Conservation (phyloP, 148 eudicot species). For the Fallopia convolvulus region DNA sequence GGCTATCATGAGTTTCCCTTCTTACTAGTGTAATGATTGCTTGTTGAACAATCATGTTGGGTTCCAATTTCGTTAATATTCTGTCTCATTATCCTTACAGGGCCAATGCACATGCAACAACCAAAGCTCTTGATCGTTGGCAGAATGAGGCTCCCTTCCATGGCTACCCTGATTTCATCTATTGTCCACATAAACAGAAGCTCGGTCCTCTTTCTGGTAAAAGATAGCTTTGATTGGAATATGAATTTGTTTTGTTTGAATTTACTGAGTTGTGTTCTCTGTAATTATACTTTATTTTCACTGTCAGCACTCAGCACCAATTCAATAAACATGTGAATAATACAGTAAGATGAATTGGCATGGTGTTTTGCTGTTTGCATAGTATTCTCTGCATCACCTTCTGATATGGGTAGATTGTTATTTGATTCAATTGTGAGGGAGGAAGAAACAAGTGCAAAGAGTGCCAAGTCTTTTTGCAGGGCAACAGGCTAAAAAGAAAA, state of each 20-base stretch:
- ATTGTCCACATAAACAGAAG: neutral
- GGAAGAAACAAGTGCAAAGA: neutral
- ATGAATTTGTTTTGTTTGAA: neutral
- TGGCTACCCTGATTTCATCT: neutral
- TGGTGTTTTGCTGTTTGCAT: slow-evolving; percentile 7
- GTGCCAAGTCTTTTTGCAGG: neutral
- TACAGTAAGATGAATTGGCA: neutral
- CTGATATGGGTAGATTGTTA: neutral
- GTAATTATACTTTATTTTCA: neutral
- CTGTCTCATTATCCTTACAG: slow-evolving; percentile 18
- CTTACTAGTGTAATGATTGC: neutral
- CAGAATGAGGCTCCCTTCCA: slow-evolving; percentile 20
- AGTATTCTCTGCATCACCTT: slow-evolving; percentile 7
- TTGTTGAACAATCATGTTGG: neutral
- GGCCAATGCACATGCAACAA: slow-evolving; percentile 45
- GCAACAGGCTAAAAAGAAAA: neutral
- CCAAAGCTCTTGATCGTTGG: slow-evolving; percentile 56
- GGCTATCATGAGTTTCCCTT: neutral
- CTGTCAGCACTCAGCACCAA: neutral
- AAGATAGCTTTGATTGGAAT: neutral
- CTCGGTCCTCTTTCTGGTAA: neutral
- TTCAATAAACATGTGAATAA: no score
- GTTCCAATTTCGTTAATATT: slow-evolving; percentile 3
- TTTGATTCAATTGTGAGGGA: neutral
- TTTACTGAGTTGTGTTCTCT: neutral